Evolutionary conservation across 139 green algal genomes (phyloP), one percentile per base, ranked within the genome.

Genomic region (Pedinophyceae sp.): DNA sequence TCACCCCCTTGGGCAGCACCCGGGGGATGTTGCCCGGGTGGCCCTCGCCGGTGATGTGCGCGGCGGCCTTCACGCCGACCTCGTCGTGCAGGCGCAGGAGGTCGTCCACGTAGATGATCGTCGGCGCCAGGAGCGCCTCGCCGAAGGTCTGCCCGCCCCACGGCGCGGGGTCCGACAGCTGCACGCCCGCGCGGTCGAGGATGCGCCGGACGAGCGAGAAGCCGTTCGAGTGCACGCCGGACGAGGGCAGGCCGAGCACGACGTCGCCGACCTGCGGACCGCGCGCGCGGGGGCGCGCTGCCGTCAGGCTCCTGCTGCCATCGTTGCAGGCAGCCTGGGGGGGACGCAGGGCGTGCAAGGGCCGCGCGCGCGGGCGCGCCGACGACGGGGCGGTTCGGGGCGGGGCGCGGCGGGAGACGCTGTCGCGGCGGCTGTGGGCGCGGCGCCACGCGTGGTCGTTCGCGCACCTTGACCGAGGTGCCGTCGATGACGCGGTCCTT

Each of bases 41-140:
- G 59, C 89, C 89, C 28, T 90, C 89, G n/a, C 89, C 89, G 7
- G 89, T 97, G 71, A 97, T 95, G 74, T 97, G 89, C n/a, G 94
- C 83, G 22, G 90, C 58, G 24, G 80, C 81, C 73, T 78, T 80
- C 13, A 81, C 51, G 2, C 64, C 66, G 24, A 70, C 54, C 45
- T 66, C 38, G 23, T 56, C 16, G 34, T 51, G 27, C 41, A 68
- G 23, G 24, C n/a, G 3, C 19, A 60, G 27, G 29, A 66, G 30
- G 39, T 29, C 55, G 22, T 57, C 53, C 17, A 87, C 79, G 51
- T 88, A 87, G 29, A 85, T 60, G 16, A 52, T 25, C 10, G 80
- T 89, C 38, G 80, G 80, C 22, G 59, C 66, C 30, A 89, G 69
- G 48, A 89, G 71, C n/a, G 50, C 67, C 17, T 76, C 47, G 29